Percentiles rank a stretch among this genome's conserved stretches.
Conservation (phyloP, 164 flowering plant species). For the Litsea cubeba region DNA sequence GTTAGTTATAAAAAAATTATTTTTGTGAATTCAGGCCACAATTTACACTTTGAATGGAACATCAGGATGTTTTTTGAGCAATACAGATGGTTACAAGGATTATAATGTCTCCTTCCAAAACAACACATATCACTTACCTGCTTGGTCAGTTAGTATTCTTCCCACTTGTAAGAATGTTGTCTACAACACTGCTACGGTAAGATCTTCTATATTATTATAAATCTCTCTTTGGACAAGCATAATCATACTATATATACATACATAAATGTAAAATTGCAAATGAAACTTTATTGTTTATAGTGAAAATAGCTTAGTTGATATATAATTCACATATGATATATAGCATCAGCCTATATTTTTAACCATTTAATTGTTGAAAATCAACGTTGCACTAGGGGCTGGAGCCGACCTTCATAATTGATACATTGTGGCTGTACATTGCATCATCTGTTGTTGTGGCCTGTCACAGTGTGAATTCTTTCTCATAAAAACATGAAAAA, state of each 20-base stretch:
- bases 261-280: neutral
- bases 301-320: no score
- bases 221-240: neutral
- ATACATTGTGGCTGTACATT: no score
- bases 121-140: slow-evolving; percentile 34
- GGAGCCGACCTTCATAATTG: no score
- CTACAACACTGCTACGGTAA: slow-evolving; percentile 67
- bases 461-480: no score
- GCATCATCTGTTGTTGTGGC: no score
- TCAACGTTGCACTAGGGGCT: no score
- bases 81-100: slow-evolving; percentile 28
- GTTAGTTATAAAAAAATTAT: neutral
- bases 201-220: neutral
- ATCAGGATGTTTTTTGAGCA: slow-evolving; percentile 49
- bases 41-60: slow-evolving; percentile 8
- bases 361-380: neutral
- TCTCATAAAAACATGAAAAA: no score
- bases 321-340: no score
- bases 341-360: neutral
- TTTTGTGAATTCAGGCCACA: neutral
- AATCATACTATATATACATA: neutral
- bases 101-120: slow-evolving; percentile 25
- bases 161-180: slow-evolving; percentile 43
- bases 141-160: slow-evolving; percentile 74
- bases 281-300: no score